Conservation (phyloP, 2,329 filamentous ascomycete genomes). For the Cladophialophora chaetospira region DNA sequence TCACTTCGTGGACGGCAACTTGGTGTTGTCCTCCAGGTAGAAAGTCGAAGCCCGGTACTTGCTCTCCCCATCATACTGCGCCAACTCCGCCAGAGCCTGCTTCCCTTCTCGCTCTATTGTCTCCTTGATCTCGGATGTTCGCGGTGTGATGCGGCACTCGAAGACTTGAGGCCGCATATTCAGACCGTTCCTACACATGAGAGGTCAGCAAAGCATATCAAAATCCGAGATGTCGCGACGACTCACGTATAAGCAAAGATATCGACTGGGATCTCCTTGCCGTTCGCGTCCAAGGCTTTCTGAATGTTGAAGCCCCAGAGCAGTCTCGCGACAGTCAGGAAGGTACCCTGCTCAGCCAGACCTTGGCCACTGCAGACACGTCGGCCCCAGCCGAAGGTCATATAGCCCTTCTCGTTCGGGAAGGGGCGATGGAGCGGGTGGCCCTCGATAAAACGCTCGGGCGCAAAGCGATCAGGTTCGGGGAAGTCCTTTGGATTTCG, state of each 20-base stretch:
- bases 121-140: slow-evolving; percentile 51
- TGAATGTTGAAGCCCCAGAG: slow-evolving; percentile 29
- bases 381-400: slow-evolving; percentile 60
- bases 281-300: slow-evolving; percentile 35
- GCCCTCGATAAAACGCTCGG: slow-evolving; percentile 42
- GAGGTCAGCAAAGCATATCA: background rate
- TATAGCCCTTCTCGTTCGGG: slow-evolving; percentile 48
- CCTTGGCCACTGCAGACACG: slow-evolving; percentile 37
- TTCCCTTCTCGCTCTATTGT: slow-evolving; percentile 57
- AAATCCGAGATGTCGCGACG: slow-evolving; percentile 33
- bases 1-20: background rate
- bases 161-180: slow-evolving; percentile 62
- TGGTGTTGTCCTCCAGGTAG: slow-evolving; percentile 40
- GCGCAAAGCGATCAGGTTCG: slow-evolving; percentile 48
- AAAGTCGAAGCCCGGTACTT: slow-evolving; percentile 60
- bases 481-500: slow-evolving; percentile 47
- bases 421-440: slow-evolving; percentile 36
- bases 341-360: slow-evolving; percentile 41
- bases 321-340: slow-evolving; percentile 60
- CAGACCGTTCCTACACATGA: slow-evolving; percentile 48
- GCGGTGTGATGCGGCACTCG: slow-evolving; percentile 55
- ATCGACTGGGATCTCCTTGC: slow-evolving; percentile 55
- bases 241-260: slow-evolving; percentile 55
- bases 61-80: slow-evolving; percentile 58
- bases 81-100: slow-evolving; percentile 55